Percentiles rank a stretch among this genome's conserved stretches.
These are phyloP conservation scores for Chalciporus piperatoides DNA, from an alignment of 1,284 basidiomycete species.

Conservation along the genomic window DNA sequence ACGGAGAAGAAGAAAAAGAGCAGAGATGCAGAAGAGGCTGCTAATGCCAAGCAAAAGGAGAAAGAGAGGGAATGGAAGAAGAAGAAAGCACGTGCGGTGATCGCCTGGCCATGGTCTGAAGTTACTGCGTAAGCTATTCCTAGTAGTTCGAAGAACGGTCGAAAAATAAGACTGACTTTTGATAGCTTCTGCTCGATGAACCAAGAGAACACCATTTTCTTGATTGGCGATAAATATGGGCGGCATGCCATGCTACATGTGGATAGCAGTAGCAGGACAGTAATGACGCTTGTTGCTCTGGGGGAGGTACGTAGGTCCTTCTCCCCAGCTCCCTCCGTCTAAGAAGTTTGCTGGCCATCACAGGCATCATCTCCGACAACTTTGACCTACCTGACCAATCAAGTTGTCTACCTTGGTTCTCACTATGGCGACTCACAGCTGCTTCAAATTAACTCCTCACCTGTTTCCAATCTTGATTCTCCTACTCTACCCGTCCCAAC, in stretches of 20 bases:
- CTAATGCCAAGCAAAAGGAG: slow-evolving; percentile 52
- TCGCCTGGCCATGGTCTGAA: slow-evolving; percentile 72
- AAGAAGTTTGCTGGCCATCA: slow-evolving; percentile 1
- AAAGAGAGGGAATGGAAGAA: slow-evolving; percentile 49
- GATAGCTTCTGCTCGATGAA: slow-evolving; percentile 51
- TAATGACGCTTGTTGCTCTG: slow-evolving; percentile 61
- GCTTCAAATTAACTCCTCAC: slow-evolving; percentile 52
- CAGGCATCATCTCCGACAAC: slow-evolving; percentile 76
- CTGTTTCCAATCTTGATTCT: slow-evolving; percentile 39
- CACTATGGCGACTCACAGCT: slow-evolving; percentile 82
- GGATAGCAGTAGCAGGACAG: slow-evolving; percentile 36
- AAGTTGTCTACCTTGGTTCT: slow-evolving; percentile 79
- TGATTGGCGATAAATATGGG: slow-evolving; percentile 81
- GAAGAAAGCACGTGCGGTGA: slow-evolving; percentile 47
- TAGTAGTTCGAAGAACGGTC: not conserved
- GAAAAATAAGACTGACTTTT: not conserved
- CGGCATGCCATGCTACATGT: slow-evolving; percentile 64
- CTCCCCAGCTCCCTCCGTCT: not conserved
- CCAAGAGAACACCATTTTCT: slow-evolving; percentile 43
- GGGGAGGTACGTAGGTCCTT: slow-evolving; percentile 58
- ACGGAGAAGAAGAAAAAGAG: slow-evolving; percentile 49
- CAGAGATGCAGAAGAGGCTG: slow-evolving; percentile 36
- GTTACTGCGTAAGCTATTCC: slow-evolving; percentile 50
- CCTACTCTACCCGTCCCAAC: slow-evolving; percentile 50
- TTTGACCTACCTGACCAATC: slow-evolving; percentile 72